Base-by-base conservation (phyloP, 805 yeast species). In the Candida coleopterorum region DNA sequence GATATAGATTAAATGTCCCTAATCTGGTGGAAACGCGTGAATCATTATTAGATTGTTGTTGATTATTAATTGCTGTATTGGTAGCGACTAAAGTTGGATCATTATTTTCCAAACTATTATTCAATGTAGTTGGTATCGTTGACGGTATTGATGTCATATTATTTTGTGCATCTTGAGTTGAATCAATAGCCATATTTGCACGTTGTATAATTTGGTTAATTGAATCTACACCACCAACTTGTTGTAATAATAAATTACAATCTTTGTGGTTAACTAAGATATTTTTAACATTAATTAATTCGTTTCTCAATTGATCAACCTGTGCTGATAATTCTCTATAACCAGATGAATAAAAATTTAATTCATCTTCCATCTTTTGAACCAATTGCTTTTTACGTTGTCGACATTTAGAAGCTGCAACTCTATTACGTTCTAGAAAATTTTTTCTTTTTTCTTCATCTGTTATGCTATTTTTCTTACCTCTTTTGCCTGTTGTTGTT, bases 381-480 rank as follows among this genome's bases (percentile, higher is more conserved):
- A 88, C 75, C 69, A 83, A 81, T 55, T 85, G 87, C 65, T 93
- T 93, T 69, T 93, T 93, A 39, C 97, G 75, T 60, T 85, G 95
- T 41, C 98, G 76, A 67, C 97, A 93, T 55, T 88, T 89, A 17
- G 93, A 79, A 0, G 98, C 98, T 0, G 98, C 98, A 8, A 93
- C 77, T 40, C 98, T 72, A 58, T 93, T 93, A 44, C 97, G 72
- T 55, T 93, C 98, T 45, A 93, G 60, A 50, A 77, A 90, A 53
- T 69, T 81, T 55, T 72, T 78, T 44, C 89, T 74, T 52, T 85
- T 87, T 10, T 60, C 64, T 20, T 52, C 64, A 31, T 62, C 62
- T 9, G 53, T 11, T 4, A 27, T 6, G 17, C 11, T 10, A 6
- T 34, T 34, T 18, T 40, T 40, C 25, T 41, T 44, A 9, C 40